Base-by-base conservation (phyloP, 2,329 filamentous ascomycete genomes). In the Fusarium austroafricanum region DNA sequence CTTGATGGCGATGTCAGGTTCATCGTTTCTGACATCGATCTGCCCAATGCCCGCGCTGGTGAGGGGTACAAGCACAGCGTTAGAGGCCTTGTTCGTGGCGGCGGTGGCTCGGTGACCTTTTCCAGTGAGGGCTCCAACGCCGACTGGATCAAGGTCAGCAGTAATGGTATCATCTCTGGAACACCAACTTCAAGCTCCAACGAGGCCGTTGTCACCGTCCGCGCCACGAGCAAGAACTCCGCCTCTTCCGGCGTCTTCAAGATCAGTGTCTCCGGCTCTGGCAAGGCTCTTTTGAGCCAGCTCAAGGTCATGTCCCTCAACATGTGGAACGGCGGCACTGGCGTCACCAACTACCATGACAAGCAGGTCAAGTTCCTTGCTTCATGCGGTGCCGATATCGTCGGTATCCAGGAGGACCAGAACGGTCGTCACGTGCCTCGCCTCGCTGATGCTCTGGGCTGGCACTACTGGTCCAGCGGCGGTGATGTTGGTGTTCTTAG, bases 351-450 rank as follows among this genome's bases (percentile, higher is more conserved):
- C 61, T 79, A 77, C 59, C 78, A 80, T 58, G 71, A 72, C 42
- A 82, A 82, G 72, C 80, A 81, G 55, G 70, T 82, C 18, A 68
- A 63, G 5, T 80, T 79, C 68, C 70, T 82, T 7, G 66, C 70
- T 26, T 66, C 70, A 4, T 72, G 49, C 10, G 75, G 75, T 17
- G 73, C 71, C 11, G 80, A 82, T 31, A 65, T 82, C 3, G 74
- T 81, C 17, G 79, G 77, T 3, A 59, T 81, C 10, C 80, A 82
- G 57, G 80, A 82, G 60, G 75, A 75, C 45, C 65, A 71, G 29
- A 61, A 56, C 11, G 74, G 72, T 9, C 74, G 70, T 6, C 75
- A 78, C 23, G 75, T 76, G 7, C 60, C 60, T 7, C 75, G 77
- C 15, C 74, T 82, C 1, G 79, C 76, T 5, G 57, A 77, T 12